These are phyloP conservation scores for Pseudohyphozyma bogoriensis DNA, from an alignment of 768 basidiomycete genomes.

Conservation along the genomic window DNA sequence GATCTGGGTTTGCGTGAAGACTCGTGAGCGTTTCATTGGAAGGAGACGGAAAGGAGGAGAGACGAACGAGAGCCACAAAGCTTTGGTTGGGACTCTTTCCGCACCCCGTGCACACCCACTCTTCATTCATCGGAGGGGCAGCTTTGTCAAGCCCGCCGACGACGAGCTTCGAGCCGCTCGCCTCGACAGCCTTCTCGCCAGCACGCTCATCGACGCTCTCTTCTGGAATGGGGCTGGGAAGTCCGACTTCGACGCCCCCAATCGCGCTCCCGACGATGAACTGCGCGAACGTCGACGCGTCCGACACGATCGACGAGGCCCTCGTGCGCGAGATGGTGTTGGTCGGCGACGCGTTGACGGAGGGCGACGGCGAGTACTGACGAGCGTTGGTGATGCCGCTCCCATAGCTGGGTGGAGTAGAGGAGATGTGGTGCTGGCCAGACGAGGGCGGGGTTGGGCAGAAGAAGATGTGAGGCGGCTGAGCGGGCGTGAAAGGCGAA, in stretches of 20 bases:
- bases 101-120: slow-evolving; percentile 9
- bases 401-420: too few relatives aligned
- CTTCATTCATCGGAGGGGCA: too few relatives aligned
- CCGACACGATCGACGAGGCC: too few relatives aligned
- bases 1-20: background rate
- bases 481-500: too few relatives aligned
- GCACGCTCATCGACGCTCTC: background rate
- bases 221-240: background rate
- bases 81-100: background rate
- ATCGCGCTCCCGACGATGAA: background rate
- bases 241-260: background rate
- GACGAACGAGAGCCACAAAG: slow-evolving; percentile 19
- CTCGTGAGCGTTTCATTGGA: background rate
- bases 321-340: too few relatives aligned
- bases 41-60: background rate
- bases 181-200: background rate
- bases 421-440: too few relatives aligned
- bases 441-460: too few relatives aligned
- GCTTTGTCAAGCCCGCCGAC: background rate
- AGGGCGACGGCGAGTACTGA: too few relatives aligned
- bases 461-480: too few relatives aligned
- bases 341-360: too few relatives aligned
- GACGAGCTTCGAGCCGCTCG: background rate
- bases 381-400: too few relatives aligned
- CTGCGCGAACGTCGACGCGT: too few relatives aligned